phyloP scores from a whole-genome alignment of 139 green algal species.

The Tetradesmus lagerheimii region DNA sequence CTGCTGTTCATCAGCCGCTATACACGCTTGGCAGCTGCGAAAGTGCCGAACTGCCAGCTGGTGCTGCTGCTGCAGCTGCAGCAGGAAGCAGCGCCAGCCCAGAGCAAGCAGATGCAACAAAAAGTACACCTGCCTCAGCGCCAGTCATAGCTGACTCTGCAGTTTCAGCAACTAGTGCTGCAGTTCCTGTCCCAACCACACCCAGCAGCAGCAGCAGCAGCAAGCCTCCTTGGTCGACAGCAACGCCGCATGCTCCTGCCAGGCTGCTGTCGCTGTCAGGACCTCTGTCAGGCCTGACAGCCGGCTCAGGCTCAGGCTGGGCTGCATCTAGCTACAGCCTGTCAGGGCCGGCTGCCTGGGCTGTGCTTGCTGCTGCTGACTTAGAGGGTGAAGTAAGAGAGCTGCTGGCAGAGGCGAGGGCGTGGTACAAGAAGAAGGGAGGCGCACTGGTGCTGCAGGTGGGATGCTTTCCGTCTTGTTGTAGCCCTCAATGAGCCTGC shows the following conservation, averaged over 20 bases:
- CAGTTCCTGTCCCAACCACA: background rate
- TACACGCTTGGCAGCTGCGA: background rate
- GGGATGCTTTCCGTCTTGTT: background rate
- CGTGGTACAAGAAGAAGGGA: conserved; percentile 62
- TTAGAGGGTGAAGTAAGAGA: conserved; percentile 66
- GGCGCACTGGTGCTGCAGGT: conserved; percentile 69
- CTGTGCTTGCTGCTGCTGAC: conserved; percentile 49
- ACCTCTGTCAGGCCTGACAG: background rate
- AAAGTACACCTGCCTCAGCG: background rate
- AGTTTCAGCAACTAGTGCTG: background rate
- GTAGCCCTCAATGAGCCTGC: too few species aligned
- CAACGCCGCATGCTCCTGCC: background rate
- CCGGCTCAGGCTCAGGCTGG: conserved; percentile 8
- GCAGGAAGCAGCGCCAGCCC: background rate
- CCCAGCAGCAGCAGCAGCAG: background rate
- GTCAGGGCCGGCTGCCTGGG: conserved; percentile 64
- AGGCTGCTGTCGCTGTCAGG: background rate
- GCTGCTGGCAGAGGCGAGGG: conserved; percentile 68
- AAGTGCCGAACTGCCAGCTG: background rate
- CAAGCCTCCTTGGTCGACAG: conserved; percentile 4
- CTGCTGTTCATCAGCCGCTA: background rate
- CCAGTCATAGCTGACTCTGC: background rate
- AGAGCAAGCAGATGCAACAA: background rate
- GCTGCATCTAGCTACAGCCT: conserved; percentile 50
- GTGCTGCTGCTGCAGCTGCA: background rate